A percentile compares a stretch with the other conserved stretches of the same genome.
These are phyloP conservation scores for Populus alba DNA, from an alignment of 345 rosid species.

Conservation along the genomic window DNA sequence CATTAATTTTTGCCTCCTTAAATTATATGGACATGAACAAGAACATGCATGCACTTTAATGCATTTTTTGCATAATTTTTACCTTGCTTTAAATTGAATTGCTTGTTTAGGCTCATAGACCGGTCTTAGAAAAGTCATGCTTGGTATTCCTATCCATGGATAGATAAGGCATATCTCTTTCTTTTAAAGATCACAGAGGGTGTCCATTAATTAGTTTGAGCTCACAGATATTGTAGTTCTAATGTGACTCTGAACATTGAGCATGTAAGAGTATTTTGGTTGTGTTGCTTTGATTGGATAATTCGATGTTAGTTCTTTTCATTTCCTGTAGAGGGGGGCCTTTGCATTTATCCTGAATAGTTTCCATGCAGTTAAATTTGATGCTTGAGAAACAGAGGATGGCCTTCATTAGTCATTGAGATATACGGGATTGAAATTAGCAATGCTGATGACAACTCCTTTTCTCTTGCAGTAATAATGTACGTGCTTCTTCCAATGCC, in stretches of 20 bases:
- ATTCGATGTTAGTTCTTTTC: neutral
- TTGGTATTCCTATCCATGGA: neutral
- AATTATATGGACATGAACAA: neutral
- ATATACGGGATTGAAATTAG: conserved; percentile 1
- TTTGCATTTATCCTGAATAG: neutral
- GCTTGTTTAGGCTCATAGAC: neutral
- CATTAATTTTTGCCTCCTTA: neutral
- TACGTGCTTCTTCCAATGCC: conserved; percentile 97
- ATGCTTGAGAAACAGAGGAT: neutral
- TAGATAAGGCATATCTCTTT: neutral
- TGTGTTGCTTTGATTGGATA: neutral
- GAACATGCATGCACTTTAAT: neutral
- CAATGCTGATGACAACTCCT: conserved; percentile 1
- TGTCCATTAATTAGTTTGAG: neutral
- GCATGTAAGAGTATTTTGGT: neutral
- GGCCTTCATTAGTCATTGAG: neutral
- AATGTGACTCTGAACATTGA: neutral
- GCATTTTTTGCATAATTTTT: neutral
- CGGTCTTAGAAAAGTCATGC: neutral
- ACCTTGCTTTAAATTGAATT: neutral
- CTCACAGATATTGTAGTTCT: neutral
- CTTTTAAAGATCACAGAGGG: neutral
- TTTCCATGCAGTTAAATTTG: neutral
- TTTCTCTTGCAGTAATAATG: conserved; percentile 65
- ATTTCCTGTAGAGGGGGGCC: neutral